phyloP scores from a whole-genome alignment of 164 flowering plant species.

The Annona squamosa region DNA sequence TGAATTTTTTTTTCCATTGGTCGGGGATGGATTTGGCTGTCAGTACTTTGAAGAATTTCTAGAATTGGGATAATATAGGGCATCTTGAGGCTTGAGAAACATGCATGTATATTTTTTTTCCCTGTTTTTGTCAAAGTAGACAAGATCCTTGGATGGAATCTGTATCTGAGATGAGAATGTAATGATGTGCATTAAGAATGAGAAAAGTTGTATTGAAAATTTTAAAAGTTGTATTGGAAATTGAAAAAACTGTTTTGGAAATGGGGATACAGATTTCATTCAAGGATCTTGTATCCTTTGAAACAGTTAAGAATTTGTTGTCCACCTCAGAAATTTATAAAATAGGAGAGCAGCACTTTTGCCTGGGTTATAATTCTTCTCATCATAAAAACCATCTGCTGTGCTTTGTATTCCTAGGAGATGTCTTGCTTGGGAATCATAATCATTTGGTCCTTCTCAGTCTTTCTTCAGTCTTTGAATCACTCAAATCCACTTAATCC shows the following conservation, averaged over 20 bases:
- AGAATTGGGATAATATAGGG: neutral
- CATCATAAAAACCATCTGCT: no score
- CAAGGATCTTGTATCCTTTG: no score
- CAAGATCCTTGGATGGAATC: no score
- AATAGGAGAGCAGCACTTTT: neutral
- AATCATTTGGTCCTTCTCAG: neutral
- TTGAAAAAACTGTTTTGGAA: no score
- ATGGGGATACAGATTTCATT: no score
- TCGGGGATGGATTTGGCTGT: neutral
- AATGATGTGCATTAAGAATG: no score
- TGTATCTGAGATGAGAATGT: no score
- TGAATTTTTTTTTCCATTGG: neutral
- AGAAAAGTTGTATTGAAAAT: no score
- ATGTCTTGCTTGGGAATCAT: neutral
- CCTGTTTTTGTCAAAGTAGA: neutral
- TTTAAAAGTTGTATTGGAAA: no score
- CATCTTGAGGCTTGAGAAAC: neutral
- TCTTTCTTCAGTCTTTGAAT: neutral
- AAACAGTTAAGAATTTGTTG: neutral
- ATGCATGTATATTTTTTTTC: no score
- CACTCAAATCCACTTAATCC: neutral
- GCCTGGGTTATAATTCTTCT: neutral
- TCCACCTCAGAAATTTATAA: neutral
- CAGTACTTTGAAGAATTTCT: neutral
- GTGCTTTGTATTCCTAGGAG: no score